Conservation (phyloP, 2,329 filamentous ascomycete genomes). For the Neopestalotiopsis sp. region DNA sequence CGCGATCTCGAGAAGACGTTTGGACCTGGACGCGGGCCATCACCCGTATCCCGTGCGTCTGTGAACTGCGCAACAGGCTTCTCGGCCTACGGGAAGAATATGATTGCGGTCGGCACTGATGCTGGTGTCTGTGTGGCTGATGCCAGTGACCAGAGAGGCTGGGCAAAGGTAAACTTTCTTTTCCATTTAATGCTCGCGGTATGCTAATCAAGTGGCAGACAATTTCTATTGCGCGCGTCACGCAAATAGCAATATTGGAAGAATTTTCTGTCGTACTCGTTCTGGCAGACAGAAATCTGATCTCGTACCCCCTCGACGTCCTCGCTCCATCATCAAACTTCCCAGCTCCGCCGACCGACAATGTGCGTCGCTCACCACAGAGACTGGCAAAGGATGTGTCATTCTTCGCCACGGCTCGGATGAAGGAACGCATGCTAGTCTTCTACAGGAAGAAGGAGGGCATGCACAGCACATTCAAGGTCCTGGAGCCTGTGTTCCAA, state of each 20-base stretch:
- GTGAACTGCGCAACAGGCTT: slow-evolving; percentile 96
- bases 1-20: slow-evolving; percentile 84
- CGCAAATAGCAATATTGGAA: slow-evolving; percentile 92
- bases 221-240: slow-evolving; percentile 78
- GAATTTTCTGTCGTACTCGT: slow-evolving; percentile 93
- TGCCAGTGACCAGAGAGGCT: slow-evolving; percentile 86
- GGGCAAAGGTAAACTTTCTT: slow-evolving; percentile 73
- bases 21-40: slow-evolving; percentile 71
- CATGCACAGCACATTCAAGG: slow-evolving; percentile 92
- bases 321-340: slow-evolving; percentile 70
- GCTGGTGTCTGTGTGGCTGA: slow-evolving; percentile 92
- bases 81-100: slow-evolving; percentile 79
- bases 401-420: slow-evolving; percentile 93
- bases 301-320: slow-evolving; percentile 92
- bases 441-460: slow-evolving; percentile 98
- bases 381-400: slow-evolving; percentile 91
- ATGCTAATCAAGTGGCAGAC: slow-evolving; percentile 57
- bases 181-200: neutral
- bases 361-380: slow-evolving; percentile 83
- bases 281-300: slow-evolving; percentile 87
- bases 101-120: slow-evolving; percentile 95
- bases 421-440: slow-evolving; percentile 94
- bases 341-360: slow-evolving; percentile 70
- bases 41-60: slow-evolving; percentile 79
- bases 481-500: slow-evolving; percentile 93